These are phyloP conservation scores for Colletotrichum tamarilloi DNA, from an alignment of 2,329 filamentous ascomycete genomes.

Conservation along the genomic window DNA sequence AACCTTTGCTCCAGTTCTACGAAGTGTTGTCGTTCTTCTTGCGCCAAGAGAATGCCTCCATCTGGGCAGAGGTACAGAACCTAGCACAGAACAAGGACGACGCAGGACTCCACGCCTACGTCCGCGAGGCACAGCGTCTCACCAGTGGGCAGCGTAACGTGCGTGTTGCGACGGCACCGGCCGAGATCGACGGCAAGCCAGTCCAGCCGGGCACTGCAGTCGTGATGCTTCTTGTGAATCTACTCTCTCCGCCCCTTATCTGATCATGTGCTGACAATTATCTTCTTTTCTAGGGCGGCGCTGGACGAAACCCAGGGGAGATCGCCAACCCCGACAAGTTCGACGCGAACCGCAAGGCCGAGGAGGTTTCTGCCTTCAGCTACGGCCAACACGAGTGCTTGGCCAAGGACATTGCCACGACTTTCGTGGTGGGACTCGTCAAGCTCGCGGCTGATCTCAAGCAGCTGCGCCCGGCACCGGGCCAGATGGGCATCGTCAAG, in stretches of 20 bases:
- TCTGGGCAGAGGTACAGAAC: constrained; percentile 56
- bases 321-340: constrained; percentile 53
- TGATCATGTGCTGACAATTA: constrained; percentile 35
- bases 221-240: constrained; percentile 52
- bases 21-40: constrained; percentile 57
- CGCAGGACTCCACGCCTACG: constrained; percentile 48
- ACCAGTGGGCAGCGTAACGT: constrained; percentile 53
- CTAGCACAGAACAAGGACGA: constrained; percentile 50
- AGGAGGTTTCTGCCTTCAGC: constrained; percentile 55
- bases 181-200: constrained; percentile 50
- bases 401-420: constrained; percentile 52
- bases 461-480: constrained; percentile 56
- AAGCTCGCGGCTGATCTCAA: constrained; percentile 56
- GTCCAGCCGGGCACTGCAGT: constrained; percentile 54
- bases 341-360: constrained; percentile 52
- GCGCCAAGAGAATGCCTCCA: constrained; percentile 49
- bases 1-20: constrained; percentile 48
- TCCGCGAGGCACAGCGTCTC: constrained; percentile 53
- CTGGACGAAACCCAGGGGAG: constrained; percentile 50
- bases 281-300: constrained; percentile 44
- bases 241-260: background rate
- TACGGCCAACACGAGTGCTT: constrained; percentile 60
- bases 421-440: constrained; percentile 54
- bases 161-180: constrained; percentile 46
- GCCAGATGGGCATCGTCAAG: constrained; percentile 58